Percentiles rank a stretch among this genome's conserved stretches.
phyloP scores from a whole-genome alignment of 1,284 basidiomycete genomes.

The Irpex rosettiformis region DNA sequence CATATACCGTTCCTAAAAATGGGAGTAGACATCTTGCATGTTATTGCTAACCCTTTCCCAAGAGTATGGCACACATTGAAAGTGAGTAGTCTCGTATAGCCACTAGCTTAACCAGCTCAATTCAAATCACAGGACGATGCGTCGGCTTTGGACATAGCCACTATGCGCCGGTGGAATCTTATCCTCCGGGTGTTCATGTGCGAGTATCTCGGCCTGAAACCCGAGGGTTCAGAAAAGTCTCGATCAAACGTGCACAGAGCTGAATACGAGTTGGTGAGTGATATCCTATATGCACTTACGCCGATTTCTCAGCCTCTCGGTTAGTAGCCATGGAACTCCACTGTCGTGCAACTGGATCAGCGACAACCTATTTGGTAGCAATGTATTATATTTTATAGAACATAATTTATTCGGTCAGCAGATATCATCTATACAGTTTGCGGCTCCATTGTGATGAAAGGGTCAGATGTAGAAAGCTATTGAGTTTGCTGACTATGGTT shows the following conservation, averaged over 20 bases:
- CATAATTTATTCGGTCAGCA: constrained; percentile 3
- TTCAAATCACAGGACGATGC: constrained; percentile 73
- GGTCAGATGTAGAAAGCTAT: background rate
- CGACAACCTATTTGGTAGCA: background rate
- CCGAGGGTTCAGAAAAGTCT: constrained; percentile 24
- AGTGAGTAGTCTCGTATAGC: constrained; percentile 38
- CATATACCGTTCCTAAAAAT: constrained; percentile 86
- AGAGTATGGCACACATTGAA: constrained; percentile 84
- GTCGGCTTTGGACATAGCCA: constrained; percentile 80
- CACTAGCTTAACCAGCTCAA: background rate
- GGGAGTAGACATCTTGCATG: constrained; percentile 88
- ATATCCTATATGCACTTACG: background rate
- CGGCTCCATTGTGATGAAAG: background rate
- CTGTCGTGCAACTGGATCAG: background rate
- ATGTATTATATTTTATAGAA: background rate
- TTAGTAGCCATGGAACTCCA: constrained; percentile 6
- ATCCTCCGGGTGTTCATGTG: constrained; percentile 85
- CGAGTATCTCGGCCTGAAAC: constrained; percentile 83
- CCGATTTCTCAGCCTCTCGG: background rate
- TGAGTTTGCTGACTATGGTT: background rate
- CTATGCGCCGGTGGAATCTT: constrained; percentile 87
- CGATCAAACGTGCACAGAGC: constrained; percentile 1
- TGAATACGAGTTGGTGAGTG: constrained; percentile 15
- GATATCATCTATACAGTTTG: background rate
- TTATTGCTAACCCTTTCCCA: constrained; percentile 92